Base-by-base conservation (phyloP, 805 yeast species). In the Zygoascus bituminiphila region DNA sequence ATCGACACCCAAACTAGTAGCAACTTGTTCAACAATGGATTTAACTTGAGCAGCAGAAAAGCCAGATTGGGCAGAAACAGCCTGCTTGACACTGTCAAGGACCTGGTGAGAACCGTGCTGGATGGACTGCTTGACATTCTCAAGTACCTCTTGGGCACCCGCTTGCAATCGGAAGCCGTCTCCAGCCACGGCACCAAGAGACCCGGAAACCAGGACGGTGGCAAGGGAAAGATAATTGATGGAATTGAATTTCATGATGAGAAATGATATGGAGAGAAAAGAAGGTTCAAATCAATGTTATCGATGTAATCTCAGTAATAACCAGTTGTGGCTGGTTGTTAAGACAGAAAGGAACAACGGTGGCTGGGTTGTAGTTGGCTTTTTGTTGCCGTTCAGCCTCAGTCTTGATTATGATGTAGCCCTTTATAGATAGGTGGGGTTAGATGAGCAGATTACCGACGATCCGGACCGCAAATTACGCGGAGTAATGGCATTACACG, bases 1-100 rank as follows among this genome's bases (percentile, higher is more conserved):
- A 23, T 47, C 50, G 26, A 50, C 57, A 17, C 52, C 51, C 17
- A 54, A 51, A 35, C 50, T 42, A 19, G 19, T 43, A 26, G 51
- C 50, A 23, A 56, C 33, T 23, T 40, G 17, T 72, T 79, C 38
- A 39, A 62, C 29, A 21, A 48, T 29, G 25, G 20, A 20, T 19
- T 23, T 42, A 12, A 46, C 50, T 21, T 36, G 39, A 20, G 33
- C 33, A 29, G 7, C 33, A 29, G 33, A 12, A 29, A 29, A 29
- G n/a, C 21, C 24, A 15, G 41, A 22, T 17, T 14, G 33, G 15
- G 9, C n/a, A 7, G 33, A 4, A 4, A 29, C 15, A 29, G 33
- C 10, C 4, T 15, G 15, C 33, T 29, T 29, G 7, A 29, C 4
- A 15, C 33, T 15, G n/a, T 29, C 33, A 29, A 29, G n/a, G 33